These are phyloP conservation scores for Saccharomycopsis hybrid DNA, from an alignment of 1,139 yeast genomes.

Conservation along the genomic window DNA sequence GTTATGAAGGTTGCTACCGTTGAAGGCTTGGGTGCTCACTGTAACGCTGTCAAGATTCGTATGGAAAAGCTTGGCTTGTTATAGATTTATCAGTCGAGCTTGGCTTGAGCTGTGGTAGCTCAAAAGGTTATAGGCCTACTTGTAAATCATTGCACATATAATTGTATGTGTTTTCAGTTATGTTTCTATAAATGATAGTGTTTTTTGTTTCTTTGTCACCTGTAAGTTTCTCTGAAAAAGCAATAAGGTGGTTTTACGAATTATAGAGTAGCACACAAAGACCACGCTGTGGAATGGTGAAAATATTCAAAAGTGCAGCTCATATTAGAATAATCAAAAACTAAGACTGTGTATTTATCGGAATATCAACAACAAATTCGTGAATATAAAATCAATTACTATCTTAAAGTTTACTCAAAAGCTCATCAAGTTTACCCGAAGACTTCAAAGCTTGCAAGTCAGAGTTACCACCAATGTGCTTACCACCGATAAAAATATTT, in stretches of 20 bases:
- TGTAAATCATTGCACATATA: neutral
- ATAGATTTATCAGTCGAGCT: neutral
- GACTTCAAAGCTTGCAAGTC: slow-evolving; percentile 61
- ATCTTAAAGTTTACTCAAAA: slow-evolving; percentile 24
- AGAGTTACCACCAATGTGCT: slow-evolving; percentile 93
- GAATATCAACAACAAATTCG: too few relatives aligned
- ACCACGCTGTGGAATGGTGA: too few relatives aligned
- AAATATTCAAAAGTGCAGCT: neutral
- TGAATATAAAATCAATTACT: neutral
- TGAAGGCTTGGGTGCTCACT: slow-evolving; percentile 95
- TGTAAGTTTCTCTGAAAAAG: too few relatives aligned
- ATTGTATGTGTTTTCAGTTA: too few relatives aligned
- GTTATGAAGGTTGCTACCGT: slow-evolving; percentile 96
- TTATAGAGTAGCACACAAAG: too few relatives aligned
- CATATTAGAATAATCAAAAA: neutral
- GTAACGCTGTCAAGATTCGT: slow-evolving; percentile 92
- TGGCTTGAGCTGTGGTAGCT: neutral
- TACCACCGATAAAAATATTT: slow-evolving; percentile 79
- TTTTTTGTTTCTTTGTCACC: too few relatives aligned
- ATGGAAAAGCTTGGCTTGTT: slow-evolving; percentile 66
- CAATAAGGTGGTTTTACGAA: too few relatives aligned
- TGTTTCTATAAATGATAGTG: too few relatives aligned
- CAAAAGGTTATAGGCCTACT: neutral
- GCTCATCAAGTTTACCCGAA: slow-evolving; percentile 33
- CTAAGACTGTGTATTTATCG: neutral